Conservation (phyloP, 495 filamentous ascomycete genomes). For the Usnea hakonensis region DNA sequence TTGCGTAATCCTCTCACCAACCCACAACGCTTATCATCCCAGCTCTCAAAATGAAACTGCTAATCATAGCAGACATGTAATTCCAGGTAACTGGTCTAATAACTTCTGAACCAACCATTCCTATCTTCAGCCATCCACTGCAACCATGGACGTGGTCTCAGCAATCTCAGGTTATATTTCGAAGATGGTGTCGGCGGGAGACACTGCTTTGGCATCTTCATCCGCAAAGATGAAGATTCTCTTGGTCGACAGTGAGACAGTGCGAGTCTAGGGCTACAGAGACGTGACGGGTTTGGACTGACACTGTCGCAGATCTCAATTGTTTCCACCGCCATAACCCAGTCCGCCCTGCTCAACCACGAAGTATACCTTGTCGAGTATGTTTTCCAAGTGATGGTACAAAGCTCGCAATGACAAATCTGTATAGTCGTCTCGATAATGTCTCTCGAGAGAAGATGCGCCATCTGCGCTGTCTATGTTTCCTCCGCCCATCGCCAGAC, state of each 20-base stretch:
- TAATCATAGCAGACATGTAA: not conserved
- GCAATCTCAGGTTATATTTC: conserved; percentile 92
- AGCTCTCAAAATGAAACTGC: not conserved
- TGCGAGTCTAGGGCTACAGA: conserved; percentile 38
- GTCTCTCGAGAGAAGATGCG: conserved; percentile 91
- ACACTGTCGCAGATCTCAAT: conserved; percentile 57
- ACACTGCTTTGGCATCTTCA: conserved; percentile 56
- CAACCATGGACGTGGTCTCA: conserved; percentile 81
- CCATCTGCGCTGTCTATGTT: conserved; percentile 87
- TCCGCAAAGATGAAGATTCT: conserved; percentile 98
- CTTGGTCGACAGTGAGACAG: conserved; percentile 88
- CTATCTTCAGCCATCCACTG: not conserved
- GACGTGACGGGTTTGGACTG: conserved; percentile 9
- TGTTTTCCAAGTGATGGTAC: conserved; percentile 6
- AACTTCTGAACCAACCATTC: not conserved
- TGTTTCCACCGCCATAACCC: conserved; percentile 88
- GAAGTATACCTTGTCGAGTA: conserved; percentile 95
- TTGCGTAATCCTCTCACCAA: not conserved
- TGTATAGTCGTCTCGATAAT: conserved; percentile 70
- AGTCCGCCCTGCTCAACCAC: conserved; percentile 91
- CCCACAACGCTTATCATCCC: not conserved
- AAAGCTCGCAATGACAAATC: conserved; percentile 19
- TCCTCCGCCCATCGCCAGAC: conserved; percentile 82
- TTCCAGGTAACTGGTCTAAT: not conserved
- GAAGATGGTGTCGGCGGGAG: conserved; percentile 90